phyloP scores from a whole-genome alignment of 805 yeast species.

The Candida peoriensis region DNA sequence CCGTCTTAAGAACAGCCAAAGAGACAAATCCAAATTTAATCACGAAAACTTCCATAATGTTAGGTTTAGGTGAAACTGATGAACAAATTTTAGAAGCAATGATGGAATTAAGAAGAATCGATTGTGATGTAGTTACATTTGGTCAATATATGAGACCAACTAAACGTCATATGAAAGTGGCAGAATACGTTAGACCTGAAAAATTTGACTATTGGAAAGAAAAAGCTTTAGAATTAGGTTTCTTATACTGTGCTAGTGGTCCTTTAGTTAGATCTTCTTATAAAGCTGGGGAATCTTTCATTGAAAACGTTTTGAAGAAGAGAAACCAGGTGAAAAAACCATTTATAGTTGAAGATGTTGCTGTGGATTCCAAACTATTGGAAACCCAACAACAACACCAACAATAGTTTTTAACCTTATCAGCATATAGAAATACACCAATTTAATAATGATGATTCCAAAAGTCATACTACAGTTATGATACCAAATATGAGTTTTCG shows the following conservation, averaged over 20 bases:
- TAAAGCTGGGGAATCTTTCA: conserved; percentile 97
- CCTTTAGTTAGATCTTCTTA: conserved; percentile 95
- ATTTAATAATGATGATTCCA: too few relatives aligned
- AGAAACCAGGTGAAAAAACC: too few relatives aligned
- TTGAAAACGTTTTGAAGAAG: conserved; percentile 85
- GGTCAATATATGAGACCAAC: conserved; percentile 99
- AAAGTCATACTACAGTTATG: too few relatives aligned
- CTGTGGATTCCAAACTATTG: too few relatives aligned
- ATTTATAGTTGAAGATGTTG: too few relatives aligned
- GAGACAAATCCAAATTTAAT: conserved; percentile 64
- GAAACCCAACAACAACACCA: too few relatives aligned
- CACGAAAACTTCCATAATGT: conserved; percentile 93
- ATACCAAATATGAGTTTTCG: too few relatives aligned
- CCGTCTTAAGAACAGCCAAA: conserved; percentile 79
- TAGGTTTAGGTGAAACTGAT: conserved; percentile 95
- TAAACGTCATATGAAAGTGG: conserved; percentile 97
- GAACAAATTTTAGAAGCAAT: conserved; percentile 78
- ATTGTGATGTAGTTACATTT: conserved; percentile 93
- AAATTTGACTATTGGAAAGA: conserved; percentile 92
- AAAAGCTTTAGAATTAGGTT: conserved; percentile 82
- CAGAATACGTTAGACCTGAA: conserved; percentile 89
- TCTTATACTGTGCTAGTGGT: conserved; percentile 94
- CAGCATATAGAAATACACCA: too few relatives aligned
- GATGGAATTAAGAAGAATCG: conserved; percentile 64
- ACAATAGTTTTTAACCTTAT: too few relatives aligned